Conservation (phyloP, 1,284 basidiomycete genomes). For the Irpex rosettiformis region DNA sequence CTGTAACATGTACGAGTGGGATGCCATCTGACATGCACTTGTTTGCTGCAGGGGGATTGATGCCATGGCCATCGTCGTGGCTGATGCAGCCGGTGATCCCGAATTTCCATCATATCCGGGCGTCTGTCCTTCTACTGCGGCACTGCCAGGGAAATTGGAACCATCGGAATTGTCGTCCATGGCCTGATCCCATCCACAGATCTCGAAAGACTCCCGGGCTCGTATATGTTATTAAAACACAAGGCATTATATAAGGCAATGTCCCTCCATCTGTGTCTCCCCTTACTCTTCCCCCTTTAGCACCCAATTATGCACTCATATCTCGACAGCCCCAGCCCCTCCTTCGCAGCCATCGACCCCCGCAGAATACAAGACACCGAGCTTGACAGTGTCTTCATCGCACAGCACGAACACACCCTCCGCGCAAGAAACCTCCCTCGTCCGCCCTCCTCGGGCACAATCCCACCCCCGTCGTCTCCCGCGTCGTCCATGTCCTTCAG, state of each 20-base stretch:
- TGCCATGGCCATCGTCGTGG: not conserved
- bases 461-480: not conserved
- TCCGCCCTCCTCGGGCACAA: not conserved
- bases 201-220: not conserved
- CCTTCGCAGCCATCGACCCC: not conserved
- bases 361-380: not conserved
- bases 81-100: not conserved
- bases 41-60: not conserved
- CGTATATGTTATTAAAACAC: too few species aligned
- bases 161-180: not conserved
- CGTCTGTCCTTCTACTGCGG: not conserved
- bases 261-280: too few species aligned
- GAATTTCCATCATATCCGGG: not conserved
- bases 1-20: not conserved
- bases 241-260: too few species aligned
- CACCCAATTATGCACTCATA: not conserved
- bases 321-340: not conserved
- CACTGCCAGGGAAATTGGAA: not conserved
- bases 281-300: too few species aligned
- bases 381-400: not conserved
- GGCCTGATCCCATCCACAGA: not conserved
- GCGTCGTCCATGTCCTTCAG: not conserved
- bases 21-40: not conserved
- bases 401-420: conserved; percentile 1
- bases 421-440: not conserved